Evolutionary conservation across 1,139 yeast genomes (phyloP).

Genomic region (Debaryomyces sp.): DNA sequence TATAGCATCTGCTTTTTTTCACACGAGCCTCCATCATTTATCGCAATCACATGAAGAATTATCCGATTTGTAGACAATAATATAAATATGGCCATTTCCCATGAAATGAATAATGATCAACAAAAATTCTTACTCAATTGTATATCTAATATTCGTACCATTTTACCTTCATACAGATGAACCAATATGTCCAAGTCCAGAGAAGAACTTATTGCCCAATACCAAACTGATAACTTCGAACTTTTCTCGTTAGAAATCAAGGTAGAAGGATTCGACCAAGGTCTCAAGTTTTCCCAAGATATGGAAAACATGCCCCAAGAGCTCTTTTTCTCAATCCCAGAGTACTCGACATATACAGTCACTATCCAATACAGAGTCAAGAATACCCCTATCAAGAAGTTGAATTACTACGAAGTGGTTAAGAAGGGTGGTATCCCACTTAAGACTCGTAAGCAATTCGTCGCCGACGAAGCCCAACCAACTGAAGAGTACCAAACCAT

Average conservation of each 20-base stretch:
- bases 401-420: constrained; percentile 37
- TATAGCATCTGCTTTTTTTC: not conserved
- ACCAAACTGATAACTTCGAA: constrained; percentile 7
- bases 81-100: not conserved
- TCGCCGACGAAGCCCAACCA: constrained; percentile 24
- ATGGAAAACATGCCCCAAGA: constrained; percentile 33
- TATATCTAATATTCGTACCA: not conserved
- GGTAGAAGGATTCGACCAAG: constrained; percentile 31
- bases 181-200: constrained; percentile 1
- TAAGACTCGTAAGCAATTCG: constrained; percentile 25
- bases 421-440: constrained; percentile 34
- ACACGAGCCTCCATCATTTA: not conserved
- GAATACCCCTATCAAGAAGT: constrained; percentile 24
- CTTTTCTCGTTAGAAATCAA: constrained; percentile 29
- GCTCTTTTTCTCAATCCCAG: constrained; percentile 35
- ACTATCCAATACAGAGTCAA: constrained; percentile 32
- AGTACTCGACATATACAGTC: constrained; percentile 31
- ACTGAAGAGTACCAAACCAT: constrained; percentile 22
- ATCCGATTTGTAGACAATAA: not conserved
- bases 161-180: not conserved
- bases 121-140: not conserved
- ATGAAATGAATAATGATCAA: not conserved
- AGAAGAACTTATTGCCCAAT: constrained; percentile 5
- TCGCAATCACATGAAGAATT: constrained; percentile 1
- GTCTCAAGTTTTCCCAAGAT: constrained; percentile 24